phyloP scores from a whole-genome alignment of 257 asterid genomes.

The Nicotiana sylvestris region DNA sequence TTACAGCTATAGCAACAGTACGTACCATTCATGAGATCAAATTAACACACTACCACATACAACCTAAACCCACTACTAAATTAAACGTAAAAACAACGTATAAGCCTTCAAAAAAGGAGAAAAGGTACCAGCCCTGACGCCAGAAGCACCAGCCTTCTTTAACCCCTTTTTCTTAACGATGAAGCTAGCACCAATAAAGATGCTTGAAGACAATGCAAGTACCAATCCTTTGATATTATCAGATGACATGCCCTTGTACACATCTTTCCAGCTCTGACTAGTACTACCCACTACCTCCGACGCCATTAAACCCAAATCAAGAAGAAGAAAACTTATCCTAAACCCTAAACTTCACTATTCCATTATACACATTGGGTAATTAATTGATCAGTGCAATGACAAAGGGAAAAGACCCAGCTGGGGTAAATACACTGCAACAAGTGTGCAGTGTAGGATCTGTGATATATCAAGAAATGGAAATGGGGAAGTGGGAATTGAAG shows the following conservation, averaged over 20 bases:
- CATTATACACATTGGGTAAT: background rate
- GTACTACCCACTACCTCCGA: slow-evolving; percentile 33
- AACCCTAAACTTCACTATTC: slow-evolving; percentile 10
- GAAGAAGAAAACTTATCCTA: background rate
- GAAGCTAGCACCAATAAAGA: slow-evolving; percentile 86
- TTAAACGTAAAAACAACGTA: background rate
- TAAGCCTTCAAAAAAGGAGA: background rate
- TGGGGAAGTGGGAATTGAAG: background rate
- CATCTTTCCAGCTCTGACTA: slow-evolving; percentile 33
- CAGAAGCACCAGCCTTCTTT: slow-evolving; percentile 85
- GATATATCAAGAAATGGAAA: background rate
- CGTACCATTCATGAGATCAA: background rate
- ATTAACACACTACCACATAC: background rate
- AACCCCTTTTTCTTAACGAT: slow-evolving; percentile 87
- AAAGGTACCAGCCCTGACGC: slow-evolving; percentile 66
- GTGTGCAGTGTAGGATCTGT: slow-evolving; percentile 6
- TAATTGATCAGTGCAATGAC: background rate
- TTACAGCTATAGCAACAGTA: background rate
- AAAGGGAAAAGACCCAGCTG: background rate
- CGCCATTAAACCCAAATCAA: slow-evolving; percentile 19
- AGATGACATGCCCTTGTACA: slow-evolving; percentile 72
- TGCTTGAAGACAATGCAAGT: slow-evolving; percentile 74
- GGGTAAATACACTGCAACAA: background rate
- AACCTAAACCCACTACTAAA: background rate
- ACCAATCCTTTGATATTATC: slow-evolving; percentile 77